Base-by-base conservation (phyloP, 2,329 filamentous ascomycete species). In the Talaromyces sp. region DNA sequence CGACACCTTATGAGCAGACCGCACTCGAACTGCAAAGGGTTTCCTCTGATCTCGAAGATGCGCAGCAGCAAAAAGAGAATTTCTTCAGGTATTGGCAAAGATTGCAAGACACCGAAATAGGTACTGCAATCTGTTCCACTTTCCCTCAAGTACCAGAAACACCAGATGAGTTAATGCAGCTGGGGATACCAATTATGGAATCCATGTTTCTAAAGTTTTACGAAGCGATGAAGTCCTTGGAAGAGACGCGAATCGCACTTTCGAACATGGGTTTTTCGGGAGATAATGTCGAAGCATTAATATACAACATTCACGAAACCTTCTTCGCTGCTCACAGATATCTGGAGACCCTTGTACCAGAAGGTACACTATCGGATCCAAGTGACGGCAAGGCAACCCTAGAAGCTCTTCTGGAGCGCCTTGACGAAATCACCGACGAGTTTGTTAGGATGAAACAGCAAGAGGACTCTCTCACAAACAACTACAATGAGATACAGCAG, bases 251-350 rank as follows among this genome's bases (percentile, higher is more conserved):
- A 14, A 58, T 69, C 26, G 74, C 77, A 54, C 70, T 78, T 31
- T 70, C 69, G 7, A 64, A 60, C 21, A 65, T 79, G 26, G 77
- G 78, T 2, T 80, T 80, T 55, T 63, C 70, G 1, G 73, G 72
- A 6, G 41, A 60, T 1, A 70, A 65, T 52, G 62, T 67, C 2
- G 60, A 66, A 10, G 72, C 75, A 17, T 69, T 76, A 21, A 63
- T 79, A 24, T 57, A 66, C 5, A 68, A 74, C 46, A 74, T 80
- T 61, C 71, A 72, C 24, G 64, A 65, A 7, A 70, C 70, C 19
- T 79, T 80, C 62, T 74, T 75, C 10, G 64, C 72, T 32, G 77
- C 79, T 32, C 75, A 78, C 29, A 66, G 80, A 19, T 72, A 76
- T 21, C 70, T 81, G 12, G 79, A 81, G 60, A 70, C 72, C 52